These are phyloP conservation scores for Aspergillus chevalieri DNA, from an alignment of 2,329 filamentous ascomycete genomes.

Conservation along the genomic window DNA sequence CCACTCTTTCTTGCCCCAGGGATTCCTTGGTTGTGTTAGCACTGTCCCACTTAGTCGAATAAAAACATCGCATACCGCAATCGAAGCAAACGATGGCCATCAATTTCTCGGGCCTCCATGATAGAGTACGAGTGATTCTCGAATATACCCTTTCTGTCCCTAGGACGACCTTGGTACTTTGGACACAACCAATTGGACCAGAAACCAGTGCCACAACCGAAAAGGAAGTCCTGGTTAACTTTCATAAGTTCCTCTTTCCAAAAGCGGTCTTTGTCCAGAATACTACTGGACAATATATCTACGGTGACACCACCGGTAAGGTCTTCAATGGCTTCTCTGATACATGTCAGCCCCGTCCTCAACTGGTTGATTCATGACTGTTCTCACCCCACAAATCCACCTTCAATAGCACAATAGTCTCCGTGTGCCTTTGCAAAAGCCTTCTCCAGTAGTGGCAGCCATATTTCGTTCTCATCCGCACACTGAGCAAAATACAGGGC, in stretches of 20 bases:
- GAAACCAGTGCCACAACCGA: slow-evolving; percentile 42
- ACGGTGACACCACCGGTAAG: slow-evolving; percentile 49
- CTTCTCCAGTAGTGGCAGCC: slow-evolving; percentile 74
- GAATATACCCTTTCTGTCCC: slow-evolving; percentile 39
- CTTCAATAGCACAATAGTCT: slow-evolving; percentile 68
- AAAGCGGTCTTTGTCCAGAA: slow-evolving; percentile 65
- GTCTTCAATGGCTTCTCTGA: slow-evolving; percentile 53
- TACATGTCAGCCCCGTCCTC: background rate
- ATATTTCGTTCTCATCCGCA: slow-evolving; percentile 71
- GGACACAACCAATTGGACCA: slow-evolving; percentile 41
- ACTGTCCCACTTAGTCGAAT: background rate
- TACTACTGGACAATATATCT: slow-evolving; percentile 41
- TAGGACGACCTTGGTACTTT: slow-evolving; percentile 26
- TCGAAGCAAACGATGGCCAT: slow-evolving; percentile 58
- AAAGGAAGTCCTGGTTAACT: slow-evolving; percentile 69
- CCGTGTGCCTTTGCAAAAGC: slow-evolving; percentile 81
- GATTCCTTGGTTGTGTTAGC: slow-evolving; percentile 51
- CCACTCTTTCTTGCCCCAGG: slow-evolving; percentile 78
- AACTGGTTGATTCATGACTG: no score
- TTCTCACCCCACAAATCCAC: slow-evolving; percentile 61
- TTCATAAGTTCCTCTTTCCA: slow-evolving; percentile 76
- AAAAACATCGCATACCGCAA: slow-evolving; percentile 43
- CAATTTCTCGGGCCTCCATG: slow-evolving; percentile 55
- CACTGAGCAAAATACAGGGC: slow-evolving; percentile 74
- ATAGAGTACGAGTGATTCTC: slow-evolving; percentile 53